These are phyloP conservation scores for Venturia oleaginea DNA, from an alignment of 2,329 filamentous ascomycete genomes.

Conservation along the genomic window DNA sequence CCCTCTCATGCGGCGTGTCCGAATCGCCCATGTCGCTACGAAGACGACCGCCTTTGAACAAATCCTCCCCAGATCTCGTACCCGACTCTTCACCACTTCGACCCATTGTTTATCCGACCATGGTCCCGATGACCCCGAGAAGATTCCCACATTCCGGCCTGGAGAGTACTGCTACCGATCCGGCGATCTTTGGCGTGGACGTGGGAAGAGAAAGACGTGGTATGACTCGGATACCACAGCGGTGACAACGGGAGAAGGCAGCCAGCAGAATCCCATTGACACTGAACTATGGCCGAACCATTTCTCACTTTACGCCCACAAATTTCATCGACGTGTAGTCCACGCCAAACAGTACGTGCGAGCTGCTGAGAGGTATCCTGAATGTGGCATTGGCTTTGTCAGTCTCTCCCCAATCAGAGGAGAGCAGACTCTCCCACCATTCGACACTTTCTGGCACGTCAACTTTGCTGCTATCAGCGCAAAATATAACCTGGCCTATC, in stretches of 20 bases:
- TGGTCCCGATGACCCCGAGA: too few species aligned
- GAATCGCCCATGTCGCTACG: slow-evolving; percentile 7
- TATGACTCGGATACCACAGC: neutral
- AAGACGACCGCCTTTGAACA: slow-evolving; percentile 16
- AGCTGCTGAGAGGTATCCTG: slow-evolving; percentile 9
- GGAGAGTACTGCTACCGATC: slow-evolving; percentile 3
- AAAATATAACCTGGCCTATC: slow-evolving; percentile 3
- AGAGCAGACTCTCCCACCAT: neutral
- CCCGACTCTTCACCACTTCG: slow-evolving; percentile 20
- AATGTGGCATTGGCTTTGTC: neutral
- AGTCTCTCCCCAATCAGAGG: neutral
- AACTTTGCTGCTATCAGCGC: slow-evolving; percentile 7
- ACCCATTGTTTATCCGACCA: too few species aligned
- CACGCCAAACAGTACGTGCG: slow-evolving; percentile 11
- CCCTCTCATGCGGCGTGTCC: slow-evolving; percentile 11
- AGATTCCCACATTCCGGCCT: neutral
- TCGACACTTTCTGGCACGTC: slow-evolving; percentile 3
- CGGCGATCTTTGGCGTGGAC: neutral
- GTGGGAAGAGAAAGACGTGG: neutral
- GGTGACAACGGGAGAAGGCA: neutral
- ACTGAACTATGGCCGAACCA: neutral
- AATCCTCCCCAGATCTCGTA: slow-evolving; percentile 12
- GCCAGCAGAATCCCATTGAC: neutral
- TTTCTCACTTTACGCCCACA: neutral
- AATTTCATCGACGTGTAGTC: slow-evolving; percentile 11